Evolutionary conservation across 148 eudicot genomes (phyloP).

Genomic region (Fagopyrum tataricum): DNA sequence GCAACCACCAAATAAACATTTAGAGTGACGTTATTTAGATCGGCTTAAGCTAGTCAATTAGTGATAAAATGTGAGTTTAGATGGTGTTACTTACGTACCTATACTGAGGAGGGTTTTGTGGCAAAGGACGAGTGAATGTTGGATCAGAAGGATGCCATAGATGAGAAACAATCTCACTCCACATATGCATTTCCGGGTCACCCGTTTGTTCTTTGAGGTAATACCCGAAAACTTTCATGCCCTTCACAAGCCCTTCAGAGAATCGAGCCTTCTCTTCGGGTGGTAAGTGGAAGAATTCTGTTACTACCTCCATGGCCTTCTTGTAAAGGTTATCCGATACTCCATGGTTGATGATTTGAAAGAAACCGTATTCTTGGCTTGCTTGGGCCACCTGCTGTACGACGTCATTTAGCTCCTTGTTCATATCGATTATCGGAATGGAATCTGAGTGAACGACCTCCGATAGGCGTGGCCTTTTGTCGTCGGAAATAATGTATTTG

Average conservation of each 20-base stretch:
- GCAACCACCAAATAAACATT: no score
- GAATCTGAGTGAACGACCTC: slow-evolving; percentile 10
- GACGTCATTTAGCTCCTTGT: neutral
- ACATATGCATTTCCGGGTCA: slow-evolving; percentile 12
- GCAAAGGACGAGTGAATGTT: slow-evolving; percentile 12
- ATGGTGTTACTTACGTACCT: slow-evolving; percentile 13
- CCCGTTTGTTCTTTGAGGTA: slow-evolving; percentile 17
- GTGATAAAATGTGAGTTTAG: no score
- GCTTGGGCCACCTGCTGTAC: slow-evolving; percentile 17
- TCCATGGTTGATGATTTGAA: slow-evolving; percentile 27
- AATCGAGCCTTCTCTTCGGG: slow-evolving; percentile 23
- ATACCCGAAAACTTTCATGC: slow-evolving; percentile 22
- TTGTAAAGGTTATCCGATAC: slow-evolving; percentile 22
- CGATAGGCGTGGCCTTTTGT: slow-evolving; percentile 20
- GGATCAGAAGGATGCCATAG: slow-evolving; percentile 21
- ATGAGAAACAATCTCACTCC: slow-evolving; percentile 26
- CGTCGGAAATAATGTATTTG: slow-evolving; percentile 22
- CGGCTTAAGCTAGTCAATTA: no score
- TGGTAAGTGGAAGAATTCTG: slow-evolving; percentile 23
- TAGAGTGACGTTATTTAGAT: no score
- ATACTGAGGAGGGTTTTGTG: slow-evolving; percentile 15
- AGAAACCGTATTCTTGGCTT: slow-evolving; percentile 27
- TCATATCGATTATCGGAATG: slow-evolving; percentile 24
- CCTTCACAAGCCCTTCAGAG: slow-evolving; percentile 19
- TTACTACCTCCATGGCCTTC: slow-evolving; percentile 19